phyloP scores from a whole-genome alignment of 805 yeast genomes.

The Saccharomycodes ludwigii region DNA sequence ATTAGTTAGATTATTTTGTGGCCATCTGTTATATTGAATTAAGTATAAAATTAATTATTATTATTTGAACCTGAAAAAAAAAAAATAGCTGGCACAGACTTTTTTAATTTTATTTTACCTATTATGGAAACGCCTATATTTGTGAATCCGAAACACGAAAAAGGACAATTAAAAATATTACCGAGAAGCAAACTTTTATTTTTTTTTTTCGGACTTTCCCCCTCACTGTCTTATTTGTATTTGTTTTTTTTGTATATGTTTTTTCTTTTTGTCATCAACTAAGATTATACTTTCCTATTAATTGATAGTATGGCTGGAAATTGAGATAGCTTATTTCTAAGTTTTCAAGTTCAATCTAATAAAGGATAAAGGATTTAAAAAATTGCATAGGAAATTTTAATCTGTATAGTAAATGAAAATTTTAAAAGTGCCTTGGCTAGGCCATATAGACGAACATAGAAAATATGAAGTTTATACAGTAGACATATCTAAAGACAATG shows the following conservation, averaged over 20 bases:
- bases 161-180: too few relatives aligned
- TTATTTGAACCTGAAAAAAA: neutral
- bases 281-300: neutral
- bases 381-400: slow-evolving; percentile 3
- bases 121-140: too few relatives aligned
- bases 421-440: slow-evolving; percentile 61
- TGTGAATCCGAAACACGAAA: too few relatives aligned
- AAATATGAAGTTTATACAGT: slow-evolving; percentile 79
- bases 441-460: slow-evolving; percentile 65
- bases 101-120: neutral
- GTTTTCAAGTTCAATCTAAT: neutral
- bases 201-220: too few relatives aligned
- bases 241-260: neutral
- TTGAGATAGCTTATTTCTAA: too few relatives aligned
- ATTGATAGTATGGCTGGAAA: neutral
- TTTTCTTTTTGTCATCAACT: neutral
- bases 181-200: too few relatives aligned
- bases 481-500: slow-evolving; percentile 69
- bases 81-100: neutral
- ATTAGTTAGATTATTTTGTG: neutral
- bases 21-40: slow-evolving; percentile 1
- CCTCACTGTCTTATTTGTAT: neutral
- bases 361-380: neutral
- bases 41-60: slow-evolving; percentile 1
- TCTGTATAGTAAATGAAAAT: slow-evolving; percentile 54